phyloP scores from a whole-genome alignment of 768 basidiomycete genomes.

The Stropharia rugosoannulata region DNA sequence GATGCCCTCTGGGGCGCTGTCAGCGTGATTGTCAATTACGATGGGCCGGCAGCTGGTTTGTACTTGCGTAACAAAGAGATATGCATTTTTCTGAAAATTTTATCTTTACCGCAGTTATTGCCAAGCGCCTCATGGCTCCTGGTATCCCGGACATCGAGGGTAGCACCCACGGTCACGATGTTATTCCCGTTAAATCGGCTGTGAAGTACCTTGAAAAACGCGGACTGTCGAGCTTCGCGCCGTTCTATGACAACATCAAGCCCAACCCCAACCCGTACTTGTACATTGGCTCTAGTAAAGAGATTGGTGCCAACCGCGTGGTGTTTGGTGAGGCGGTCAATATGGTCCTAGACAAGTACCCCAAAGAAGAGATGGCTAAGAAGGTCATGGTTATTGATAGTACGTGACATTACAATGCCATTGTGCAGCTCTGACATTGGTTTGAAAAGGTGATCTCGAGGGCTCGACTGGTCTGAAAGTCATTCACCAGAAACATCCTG shows the following conservation, averaged over 20 bases:
- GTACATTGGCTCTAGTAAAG: constrained; percentile 71
- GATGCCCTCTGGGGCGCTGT: constrained; percentile 75
- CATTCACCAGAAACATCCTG: constrained; percentile 88
- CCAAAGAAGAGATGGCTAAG: constrained; percentile 72
- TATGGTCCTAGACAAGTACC: constrained; percentile 68
- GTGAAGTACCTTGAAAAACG: constrained; percentile 68
- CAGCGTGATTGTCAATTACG: constrained; percentile 47
- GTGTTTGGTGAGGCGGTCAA: constrained; percentile 87
- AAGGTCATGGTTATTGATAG: constrained; percentile 90
- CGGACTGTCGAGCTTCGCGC: constrained; percentile 54
- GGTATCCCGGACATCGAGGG: constrained; percentile 79
- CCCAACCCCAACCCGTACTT: constrained; percentile 53
- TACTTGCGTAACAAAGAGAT: background rate
- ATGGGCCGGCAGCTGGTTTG: constrained; percentile 81
- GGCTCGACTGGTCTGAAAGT: constrained; percentile 87
- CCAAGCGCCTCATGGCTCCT: constrained; percentile 69
- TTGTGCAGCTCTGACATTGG: constrained; percentile 7
- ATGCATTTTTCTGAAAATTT: background rate
- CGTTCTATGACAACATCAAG: constrained; percentile 66
- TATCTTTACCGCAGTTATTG: constrained; percentile 45
- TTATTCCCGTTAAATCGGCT: constrained; percentile 80
- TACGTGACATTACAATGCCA: constrained; percentile 29
- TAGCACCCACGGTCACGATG: constrained; percentile 79
- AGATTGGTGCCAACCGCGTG: constrained; percentile 77
- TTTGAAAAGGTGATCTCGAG: constrained; percentile 67